phyloP scores from a whole-genome alignment of 352 stramenopile genomes.

The Globisporangium abappressorium region DNA sequence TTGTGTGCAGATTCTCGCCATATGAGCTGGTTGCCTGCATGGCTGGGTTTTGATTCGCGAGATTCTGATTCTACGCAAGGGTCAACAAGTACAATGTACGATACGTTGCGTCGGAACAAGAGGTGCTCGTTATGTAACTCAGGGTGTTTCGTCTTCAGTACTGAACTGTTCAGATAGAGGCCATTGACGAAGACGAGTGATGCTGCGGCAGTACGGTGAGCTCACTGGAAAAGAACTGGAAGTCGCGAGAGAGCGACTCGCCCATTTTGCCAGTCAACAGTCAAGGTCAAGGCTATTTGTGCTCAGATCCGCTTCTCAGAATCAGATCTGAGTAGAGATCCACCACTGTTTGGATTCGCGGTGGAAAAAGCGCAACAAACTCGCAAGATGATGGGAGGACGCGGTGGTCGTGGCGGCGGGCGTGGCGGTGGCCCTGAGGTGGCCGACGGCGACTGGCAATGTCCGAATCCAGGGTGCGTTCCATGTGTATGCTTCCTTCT shows the following conservation, averaged over 20 bases:
- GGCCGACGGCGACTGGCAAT: slow-evolving; percentile 74
- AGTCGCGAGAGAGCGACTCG: background rate
- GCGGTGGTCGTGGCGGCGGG: slow-evolving; percentile 30
- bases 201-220: background rate
- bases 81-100: too few species aligned
- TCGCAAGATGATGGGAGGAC: slow-evolving; percentile 31
- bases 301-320: slow-evolving; percentile 1
- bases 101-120: background rate
- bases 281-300: background rate
- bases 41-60: background rate
- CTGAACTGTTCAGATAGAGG: background rate
- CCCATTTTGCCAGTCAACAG: background rate
- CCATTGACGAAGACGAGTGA: background rate
- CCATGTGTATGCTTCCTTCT: too few species aligned
- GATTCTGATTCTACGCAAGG: background rate
- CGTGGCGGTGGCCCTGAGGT: slow-evolving; percentile 51
- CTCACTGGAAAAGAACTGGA: background rate
- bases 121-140: background rate
- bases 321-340: slow-evolving; percentile 14
- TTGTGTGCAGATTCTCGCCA: background rate
- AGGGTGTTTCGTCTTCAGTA: background rate
- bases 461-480: slow-evolving; percentile 69
- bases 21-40: too few species aligned
- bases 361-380: background rate
- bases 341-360: background rate